phyloP scores from a whole-genome alignment of 257 asterid species.

The Linderniella brevidens region DNA sequence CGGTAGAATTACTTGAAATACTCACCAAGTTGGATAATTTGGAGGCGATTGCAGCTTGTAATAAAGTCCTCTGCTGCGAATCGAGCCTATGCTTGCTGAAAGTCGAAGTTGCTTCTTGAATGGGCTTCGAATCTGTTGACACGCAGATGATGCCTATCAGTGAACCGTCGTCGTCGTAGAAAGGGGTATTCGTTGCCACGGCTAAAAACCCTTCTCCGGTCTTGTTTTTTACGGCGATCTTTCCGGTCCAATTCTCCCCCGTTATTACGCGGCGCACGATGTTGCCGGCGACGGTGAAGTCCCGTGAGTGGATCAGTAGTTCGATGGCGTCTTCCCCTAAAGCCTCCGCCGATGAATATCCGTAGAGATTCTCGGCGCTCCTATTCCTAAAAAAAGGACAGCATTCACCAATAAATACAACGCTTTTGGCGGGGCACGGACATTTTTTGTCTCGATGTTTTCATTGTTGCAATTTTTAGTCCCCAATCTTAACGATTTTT shows the following conservation, averaged over 20 bases:
- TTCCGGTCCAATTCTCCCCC: constrained; percentile 93
- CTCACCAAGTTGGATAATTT: constrained; percentile 74
- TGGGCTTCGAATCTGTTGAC: constrained; percentile 49
- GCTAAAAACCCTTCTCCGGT: constrained; percentile 47
- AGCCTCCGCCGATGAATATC: constrained; percentile 68
- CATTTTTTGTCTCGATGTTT: too few species aligned
- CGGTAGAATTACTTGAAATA: constrained; percentile 8
- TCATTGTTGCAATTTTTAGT: too few species aligned
- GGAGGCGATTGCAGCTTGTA: constrained; percentile 67
- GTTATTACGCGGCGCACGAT: constrained; percentile 32
- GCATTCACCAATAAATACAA: not conserved
- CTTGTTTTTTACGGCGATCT: constrained; percentile 59
- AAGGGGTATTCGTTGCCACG: constrained; percentile 62
- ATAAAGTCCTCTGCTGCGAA: constrained; percentile 78
- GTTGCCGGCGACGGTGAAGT: constrained; percentile 30
- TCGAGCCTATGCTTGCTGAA: constrained; percentile 53
- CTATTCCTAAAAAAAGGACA: constrained; percentile 69
- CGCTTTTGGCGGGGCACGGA: too few species aligned
- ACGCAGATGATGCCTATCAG: constrained; percentile 69
- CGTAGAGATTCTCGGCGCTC: constrained; percentile 68
- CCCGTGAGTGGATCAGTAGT: constrained; percentile 40
- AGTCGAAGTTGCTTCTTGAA: constrained; percentile 35
- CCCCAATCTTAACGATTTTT: too few species aligned
- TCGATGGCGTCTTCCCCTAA: constrained; percentile 43
- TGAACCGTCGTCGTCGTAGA: constrained; percentile 61